A percentile compares a stretch with the other conserved stretches of the same genome.
Conservation (phyloP, 345 rosid genomes). For the Populus deltoides region DNA sequence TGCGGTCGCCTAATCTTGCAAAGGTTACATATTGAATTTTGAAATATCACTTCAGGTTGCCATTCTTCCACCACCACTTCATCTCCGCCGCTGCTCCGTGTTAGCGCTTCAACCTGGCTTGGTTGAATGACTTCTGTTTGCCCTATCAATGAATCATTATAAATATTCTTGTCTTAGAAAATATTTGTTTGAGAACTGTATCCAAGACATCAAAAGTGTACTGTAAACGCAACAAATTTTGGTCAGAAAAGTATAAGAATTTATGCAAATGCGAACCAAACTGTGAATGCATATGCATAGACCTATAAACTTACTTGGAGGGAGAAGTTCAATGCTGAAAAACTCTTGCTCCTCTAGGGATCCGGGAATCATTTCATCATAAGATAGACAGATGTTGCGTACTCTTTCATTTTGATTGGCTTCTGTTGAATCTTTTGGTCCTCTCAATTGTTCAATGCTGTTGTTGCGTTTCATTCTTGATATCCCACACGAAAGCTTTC, state of each 20-base stretch:
- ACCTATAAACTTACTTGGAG: conserved; percentile 8
- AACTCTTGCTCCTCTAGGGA: conserved; percentile 27
- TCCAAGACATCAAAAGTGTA: no score
- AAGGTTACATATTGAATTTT: conserved; percentile 20
- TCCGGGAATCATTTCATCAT: conserved; percentile 29
- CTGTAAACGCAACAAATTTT: no score
- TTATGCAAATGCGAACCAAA: no score
- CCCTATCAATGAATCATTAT: neutral
- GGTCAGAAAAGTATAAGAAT: no score
- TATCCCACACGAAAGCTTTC: conserved; percentile 39
- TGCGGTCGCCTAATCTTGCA: conserved; percentile 26
- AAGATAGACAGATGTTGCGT: neutral
- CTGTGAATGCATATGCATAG: no score
- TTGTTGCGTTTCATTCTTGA: conserved; percentile 36
- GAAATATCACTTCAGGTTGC: conserved; percentile 1
- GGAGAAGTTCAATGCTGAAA: conserved; percentile 36
- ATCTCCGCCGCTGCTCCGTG: neutral
- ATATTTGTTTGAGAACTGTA: no score
- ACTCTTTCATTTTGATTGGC: neutral
- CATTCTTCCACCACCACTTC: conserved; percentile 5
- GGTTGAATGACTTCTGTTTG: conserved; percentile 6
- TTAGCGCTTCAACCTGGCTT: conserved; percentile 2
- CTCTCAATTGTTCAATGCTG: conserved; percentile 31
- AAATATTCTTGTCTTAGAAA: no score
- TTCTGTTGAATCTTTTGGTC: conserved; percentile 16